Conservation (phyloP, 441 rosid genomes). For the Croton laevigatus region DNA sequence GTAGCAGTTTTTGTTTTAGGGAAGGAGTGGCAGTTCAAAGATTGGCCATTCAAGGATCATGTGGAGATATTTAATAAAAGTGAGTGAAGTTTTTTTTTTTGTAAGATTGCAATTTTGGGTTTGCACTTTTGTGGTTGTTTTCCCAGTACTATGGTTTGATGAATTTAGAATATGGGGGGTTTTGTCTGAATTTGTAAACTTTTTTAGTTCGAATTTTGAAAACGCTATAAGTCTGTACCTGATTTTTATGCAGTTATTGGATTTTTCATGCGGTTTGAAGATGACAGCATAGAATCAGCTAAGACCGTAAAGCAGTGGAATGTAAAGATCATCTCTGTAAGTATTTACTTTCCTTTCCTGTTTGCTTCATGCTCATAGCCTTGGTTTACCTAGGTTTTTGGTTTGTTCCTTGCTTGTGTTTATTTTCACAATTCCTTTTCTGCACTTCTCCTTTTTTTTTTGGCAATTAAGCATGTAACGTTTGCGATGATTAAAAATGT, state of each 20-base stretch:
- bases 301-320: slow-evolving; percentile 96
- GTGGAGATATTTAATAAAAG: slow-evolving; percentile 91
- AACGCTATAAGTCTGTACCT: neutral
- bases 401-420: neutral
- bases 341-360: slow-evolving; percentile 17
- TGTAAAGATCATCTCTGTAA: slow-evolving; percentile 87
- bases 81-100: slow-evolving; percentile 33
- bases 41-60: slow-evolving; percentile 96
- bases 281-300: slow-evolving; percentile 89
- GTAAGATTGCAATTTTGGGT: neutral
- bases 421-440: neutral
- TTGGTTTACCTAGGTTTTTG: neutral
- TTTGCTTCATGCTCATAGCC: neutral
- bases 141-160: neutral
- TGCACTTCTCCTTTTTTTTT: neutral
- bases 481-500: slow-evolving; percentile 4
- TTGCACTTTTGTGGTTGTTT: neutral
- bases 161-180: neutral
- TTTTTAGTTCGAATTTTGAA: neutral
- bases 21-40: slow-evolving; percentile 98
- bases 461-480: neutral
- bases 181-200: neutral
- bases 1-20: slow-evolving; percentile 92
- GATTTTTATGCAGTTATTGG: slow-evolving; percentile 68
- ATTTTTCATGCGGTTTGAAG: slow-evolving; percentile 86